Conservation (phyloP, 495 filamentous ascomycete species). For the Rusavskia elegans region DNA sequence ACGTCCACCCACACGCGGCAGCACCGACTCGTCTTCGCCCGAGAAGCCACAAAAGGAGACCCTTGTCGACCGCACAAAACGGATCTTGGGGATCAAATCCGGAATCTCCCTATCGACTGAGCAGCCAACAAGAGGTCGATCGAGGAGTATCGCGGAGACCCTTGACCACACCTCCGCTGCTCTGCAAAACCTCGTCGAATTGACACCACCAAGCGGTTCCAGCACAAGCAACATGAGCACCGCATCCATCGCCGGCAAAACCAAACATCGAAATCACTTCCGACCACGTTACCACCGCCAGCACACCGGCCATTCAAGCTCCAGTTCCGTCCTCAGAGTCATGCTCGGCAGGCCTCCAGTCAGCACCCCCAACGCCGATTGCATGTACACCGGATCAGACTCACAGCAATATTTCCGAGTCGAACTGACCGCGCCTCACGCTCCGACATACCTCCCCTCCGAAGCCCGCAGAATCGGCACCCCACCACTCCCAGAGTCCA, state of each 20-base stretch:
- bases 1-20: neutral
- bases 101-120: neutral
- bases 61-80: conserved; percentile 10
- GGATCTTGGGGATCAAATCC: conserved; percentile 7
- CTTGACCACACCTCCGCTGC: conserved; percentile 6
- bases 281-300: conserved; percentile 2
- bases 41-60: conserved; percentile 5
- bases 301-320: conserved; percentile 2
- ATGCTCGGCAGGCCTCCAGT: conserved; percentile 7
- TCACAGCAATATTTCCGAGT: conserved; percentile 6
- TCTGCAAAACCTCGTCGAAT: conserved; percentile 1
- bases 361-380: conserved; percentile 7
- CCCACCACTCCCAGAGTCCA: conserved; percentile 25
- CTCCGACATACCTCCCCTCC: conserved; percentile 12
- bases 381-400: conserved; percentile 8
- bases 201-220: neutral
- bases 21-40: neutral
- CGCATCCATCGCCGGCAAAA: conserved; percentile 6
- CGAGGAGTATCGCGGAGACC: neutral
- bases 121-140: neutral
- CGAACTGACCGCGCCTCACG: conserved; percentile 3
- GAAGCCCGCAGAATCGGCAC: conserved; percentile 14
- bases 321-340: conserved; percentile 9
- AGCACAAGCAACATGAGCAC: conserved; percentile 3
- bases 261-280: neutral